phyloP scores from a whole-genome alignment of 2,329 filamentous ascomycete species.

The Ceratocystis colombiana region DNA sequence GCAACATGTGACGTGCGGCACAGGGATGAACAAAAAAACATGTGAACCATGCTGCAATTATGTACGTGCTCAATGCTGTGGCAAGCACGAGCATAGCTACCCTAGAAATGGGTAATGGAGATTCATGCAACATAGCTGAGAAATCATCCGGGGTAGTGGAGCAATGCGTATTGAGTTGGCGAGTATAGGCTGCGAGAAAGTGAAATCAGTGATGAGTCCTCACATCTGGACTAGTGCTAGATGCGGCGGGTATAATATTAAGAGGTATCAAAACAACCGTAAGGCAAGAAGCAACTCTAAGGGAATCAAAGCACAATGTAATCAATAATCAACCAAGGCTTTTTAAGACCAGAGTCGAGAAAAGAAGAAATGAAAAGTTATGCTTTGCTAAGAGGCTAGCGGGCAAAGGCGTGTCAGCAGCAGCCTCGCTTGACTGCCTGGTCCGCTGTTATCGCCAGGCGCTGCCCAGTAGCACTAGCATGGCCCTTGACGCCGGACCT shows the following conservation, averaged over 20 bases:
- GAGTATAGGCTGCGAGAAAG: background rate
- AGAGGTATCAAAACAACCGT: background rate
- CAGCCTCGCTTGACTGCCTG: conserved; percentile 39
- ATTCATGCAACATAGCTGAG: background rate
- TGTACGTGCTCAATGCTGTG: background rate
- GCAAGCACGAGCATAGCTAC: background rate
- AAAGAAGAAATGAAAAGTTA: background rate
- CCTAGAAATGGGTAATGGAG: too few relatives aligned
- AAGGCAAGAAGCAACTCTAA: background rate
- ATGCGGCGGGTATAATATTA: background rate
- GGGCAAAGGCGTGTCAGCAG: conserved; percentile 33
- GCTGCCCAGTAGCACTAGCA: conserved; percentile 40
- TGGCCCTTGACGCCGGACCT: conserved; percentile 80
- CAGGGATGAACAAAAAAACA: background rate
- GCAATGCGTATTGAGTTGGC: background rate
- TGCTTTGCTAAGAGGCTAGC: background rate
- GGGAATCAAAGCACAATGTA: background rate
- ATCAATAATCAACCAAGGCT: background rate
- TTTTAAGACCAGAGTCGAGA: background rate
- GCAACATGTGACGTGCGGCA: background rate
- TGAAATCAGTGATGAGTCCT: background rate
- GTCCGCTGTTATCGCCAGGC: conserved; percentile 35
- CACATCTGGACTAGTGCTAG: background rate
- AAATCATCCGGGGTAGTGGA: background rate
- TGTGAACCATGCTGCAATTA: background rate